A percentile compares a stretch with the other conserved stretches of the same genome.
Conservation (phyloP, 2,329 filamentous ascomycete genomes). For the Pseudogymnoascus sp. region DNA sequence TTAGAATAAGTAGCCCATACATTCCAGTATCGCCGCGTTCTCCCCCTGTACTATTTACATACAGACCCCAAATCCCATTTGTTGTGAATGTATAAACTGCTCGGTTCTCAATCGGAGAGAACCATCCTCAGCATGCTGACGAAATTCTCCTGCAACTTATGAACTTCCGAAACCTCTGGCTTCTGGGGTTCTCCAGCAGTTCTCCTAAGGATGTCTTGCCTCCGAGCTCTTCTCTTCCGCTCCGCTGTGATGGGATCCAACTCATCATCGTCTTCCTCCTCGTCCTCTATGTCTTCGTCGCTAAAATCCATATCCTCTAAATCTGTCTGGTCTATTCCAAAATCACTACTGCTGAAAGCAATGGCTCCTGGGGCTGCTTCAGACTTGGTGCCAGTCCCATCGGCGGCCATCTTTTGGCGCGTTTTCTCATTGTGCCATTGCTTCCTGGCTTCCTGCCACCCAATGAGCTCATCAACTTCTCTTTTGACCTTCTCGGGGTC, state of each 20-base stretch:
- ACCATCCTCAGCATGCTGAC: slow-evolving; percentile 74
- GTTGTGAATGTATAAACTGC: neutral
- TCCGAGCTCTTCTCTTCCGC: slow-evolving; percentile 66
- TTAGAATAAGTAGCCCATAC: neutral
- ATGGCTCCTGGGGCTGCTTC: slow-evolving; percentile 42
- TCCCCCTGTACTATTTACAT: neutral
- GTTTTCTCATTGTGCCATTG: slow-evolving; percentile 99
- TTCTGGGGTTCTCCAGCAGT: slow-evolving; percentile 80
- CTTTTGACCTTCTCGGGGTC: slow-evolving; percentile 64
- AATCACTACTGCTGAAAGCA: slow-evolving; percentile 72
- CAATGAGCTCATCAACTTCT: slow-evolving; percentile 80
- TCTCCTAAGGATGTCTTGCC: slow-evolving; percentile 71
- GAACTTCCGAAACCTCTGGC: slow-evolving; percentile 68
- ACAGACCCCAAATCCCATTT: neutral
- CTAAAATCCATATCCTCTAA: slow-evolving; percentile 79
- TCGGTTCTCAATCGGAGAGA: slow-evolving; percentile 55
- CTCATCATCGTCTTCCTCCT: slow-evolving; percentile 69
- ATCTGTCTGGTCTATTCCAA: slow-evolving; percentile 82
- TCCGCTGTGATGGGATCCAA: slow-evolving; percentile 84
- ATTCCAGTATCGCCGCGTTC: neutral
- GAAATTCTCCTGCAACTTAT: slow-evolving; percentile 75
- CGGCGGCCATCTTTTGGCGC: slow-evolving; percentile 95
- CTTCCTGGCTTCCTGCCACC: slow-evolving; percentile 92
- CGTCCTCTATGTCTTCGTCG: slow-evolving; percentile 59
- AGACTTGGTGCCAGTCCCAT: slow-evolving; percentile 46